These are phyloP conservation scores for Auriscalpium orientale DNA, from an alignment of 768 basidiomycete genomes.

Conservation along the genomic window DNA sequence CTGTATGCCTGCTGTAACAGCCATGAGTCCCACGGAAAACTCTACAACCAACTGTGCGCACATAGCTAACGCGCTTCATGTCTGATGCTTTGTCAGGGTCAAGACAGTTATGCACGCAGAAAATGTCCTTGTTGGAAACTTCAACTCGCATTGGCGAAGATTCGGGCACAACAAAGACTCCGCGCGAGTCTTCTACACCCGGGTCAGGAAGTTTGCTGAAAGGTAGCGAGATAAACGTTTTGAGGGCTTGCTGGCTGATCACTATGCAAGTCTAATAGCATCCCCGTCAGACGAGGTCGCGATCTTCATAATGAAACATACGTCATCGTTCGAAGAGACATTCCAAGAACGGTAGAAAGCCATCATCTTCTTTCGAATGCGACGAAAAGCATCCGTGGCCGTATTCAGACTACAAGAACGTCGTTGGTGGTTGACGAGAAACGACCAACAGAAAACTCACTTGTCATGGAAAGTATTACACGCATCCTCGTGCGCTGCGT, in stretches of 20 bases:
- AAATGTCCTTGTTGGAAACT: constrained; percentile 36
- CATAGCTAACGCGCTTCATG: constrained; percentile 65
- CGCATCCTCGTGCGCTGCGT: constrained; percentile 45
- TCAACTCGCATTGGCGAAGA: constrained; percentile 30
- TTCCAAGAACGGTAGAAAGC: constrained; percentile 61
- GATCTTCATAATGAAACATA: constrained; percentile 19
- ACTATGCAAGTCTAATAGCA: constrained; percentile 46
- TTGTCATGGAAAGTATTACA: constrained; percentile 45
- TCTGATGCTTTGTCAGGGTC: constrained; percentile 50
- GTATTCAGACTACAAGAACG: constrained; percentile 33
- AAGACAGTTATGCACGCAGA: constrained; percentile 55
- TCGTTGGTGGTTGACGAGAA: constrained; percentile 1
- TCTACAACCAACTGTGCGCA: constrained; percentile 21
- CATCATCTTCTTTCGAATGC: constrained; percentile 45
- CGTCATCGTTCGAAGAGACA: constrained; percentile 39
- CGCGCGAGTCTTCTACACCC: not conserved
- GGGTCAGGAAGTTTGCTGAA: not conserved
- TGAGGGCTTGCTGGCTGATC: constrained; percentile 52
- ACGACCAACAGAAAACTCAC: constrained; percentile 10
- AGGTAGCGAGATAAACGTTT: constrained; percentile 28
- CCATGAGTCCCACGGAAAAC: constrained; percentile 17
- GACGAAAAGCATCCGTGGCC: constrained; percentile 37
- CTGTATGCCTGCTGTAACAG: too few relatives aligned
- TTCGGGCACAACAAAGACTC: not conserved
- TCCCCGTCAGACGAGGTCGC: not conserved